These are phyloP conservation scores for Camellia japonica DNA, from an alignment of 148 eudicot genomes.

Conservation along the genomic window DNA sequence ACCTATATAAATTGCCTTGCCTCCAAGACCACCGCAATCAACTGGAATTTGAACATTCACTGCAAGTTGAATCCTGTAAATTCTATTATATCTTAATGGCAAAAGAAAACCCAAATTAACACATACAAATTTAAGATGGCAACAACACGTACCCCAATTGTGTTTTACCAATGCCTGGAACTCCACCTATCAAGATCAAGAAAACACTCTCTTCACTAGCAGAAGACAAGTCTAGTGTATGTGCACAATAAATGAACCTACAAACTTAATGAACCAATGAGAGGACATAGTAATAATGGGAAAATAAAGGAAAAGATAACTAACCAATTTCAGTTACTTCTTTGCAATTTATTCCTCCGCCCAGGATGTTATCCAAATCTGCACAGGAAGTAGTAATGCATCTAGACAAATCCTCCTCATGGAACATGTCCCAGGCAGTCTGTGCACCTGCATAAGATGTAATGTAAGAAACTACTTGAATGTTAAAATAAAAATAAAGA, in stretches of 20 bases:
- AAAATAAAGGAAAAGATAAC: constrained; percentile 11
- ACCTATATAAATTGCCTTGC: constrained; percentile 90
- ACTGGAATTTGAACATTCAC: constrained; percentile 87
- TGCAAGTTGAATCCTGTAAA: constrained; percentile 91
- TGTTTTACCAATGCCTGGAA: constrained; percentile 96
- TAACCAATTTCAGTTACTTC: constrained; percentile 96
- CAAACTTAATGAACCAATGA: neutral
- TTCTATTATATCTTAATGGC: constrained; percentile 12
- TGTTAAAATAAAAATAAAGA: no score
- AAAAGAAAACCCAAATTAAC: constrained; percentile 13
- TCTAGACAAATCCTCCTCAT: constrained; percentile 54
- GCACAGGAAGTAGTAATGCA: constrained; percentile 80
- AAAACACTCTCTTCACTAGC: constrained; percentile 11
- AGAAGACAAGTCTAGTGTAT: constrained; percentile 9
- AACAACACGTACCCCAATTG: constrained; percentile 67
- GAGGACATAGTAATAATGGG: neutral
- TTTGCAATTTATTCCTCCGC: constrained; percentile 90
- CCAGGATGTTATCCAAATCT: constrained; percentile 75
- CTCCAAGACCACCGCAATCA: constrained; percentile 78
- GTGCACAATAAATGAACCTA: neutral
- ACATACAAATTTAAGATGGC: neutral
- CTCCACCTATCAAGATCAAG: constrained; percentile 61
- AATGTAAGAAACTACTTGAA: neutral
- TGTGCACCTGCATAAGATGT: constrained; percentile 61
- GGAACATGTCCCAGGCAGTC: constrained; percentile 92